Evolutionary conservation across 2,329 filamentous ascomycete genomes (phyloP).

Genomic region (Trichoderma arundinaceum): DNA sequence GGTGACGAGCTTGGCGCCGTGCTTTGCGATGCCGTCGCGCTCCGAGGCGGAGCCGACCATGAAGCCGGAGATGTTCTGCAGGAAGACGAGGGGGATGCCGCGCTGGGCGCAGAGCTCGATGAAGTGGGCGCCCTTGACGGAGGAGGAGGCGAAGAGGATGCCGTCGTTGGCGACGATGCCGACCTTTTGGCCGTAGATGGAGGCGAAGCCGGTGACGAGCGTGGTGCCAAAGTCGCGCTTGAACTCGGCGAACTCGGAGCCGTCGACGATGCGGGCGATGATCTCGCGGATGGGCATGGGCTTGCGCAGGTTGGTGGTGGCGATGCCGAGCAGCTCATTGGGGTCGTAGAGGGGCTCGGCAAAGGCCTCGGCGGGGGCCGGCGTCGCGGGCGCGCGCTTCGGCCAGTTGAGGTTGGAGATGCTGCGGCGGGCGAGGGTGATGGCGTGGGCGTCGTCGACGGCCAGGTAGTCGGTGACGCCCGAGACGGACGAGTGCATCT

Average conservation of each 20-base stretch:
- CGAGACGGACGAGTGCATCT: slow-evolving; percentile 86
- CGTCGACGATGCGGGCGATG: slow-evolving; percentile 91
- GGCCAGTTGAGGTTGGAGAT: slow-evolving; percentile 92
- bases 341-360: slow-evolving; percentile 81
- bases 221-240: slow-evolving; percentile 90
- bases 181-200: slow-evolving; percentile 86
- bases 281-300: slow-evolving; percentile 87
- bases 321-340: slow-evolving; percentile 83
- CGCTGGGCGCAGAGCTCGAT: slow-evolving; percentile 93
- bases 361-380: slow-evolving; percentile 53
- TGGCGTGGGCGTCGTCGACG: slow-evolving; percentile 89
- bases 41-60: slow-evolving; percentile 96
- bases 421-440: slow-evolving; percentile 82
- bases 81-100: slow-evolving; percentile 85
- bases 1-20: slow-evolving; percentile 94
- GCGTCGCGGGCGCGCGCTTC: slow-evolving; percentile 48
- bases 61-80: slow-evolving; percentile 97
- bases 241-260: slow-evolving; percentile 89
- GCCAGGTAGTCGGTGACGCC: slow-evolving; percentile 96
- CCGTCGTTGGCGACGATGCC: slow-evolving; percentile 97
- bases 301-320: slow-evolving; percentile 85
- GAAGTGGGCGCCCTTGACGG: slow-evolving; percentile 95
- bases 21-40: slow-evolving; percentile 94
- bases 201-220: slow-evolving; percentile 88
- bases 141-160: slow-evolving; percentile 87